These are phyloP conservation scores for Curvularia eragrostidis DNA, from an alignment of 2,329 filamentous ascomycete species.

Conservation along the genomic window DNA sequence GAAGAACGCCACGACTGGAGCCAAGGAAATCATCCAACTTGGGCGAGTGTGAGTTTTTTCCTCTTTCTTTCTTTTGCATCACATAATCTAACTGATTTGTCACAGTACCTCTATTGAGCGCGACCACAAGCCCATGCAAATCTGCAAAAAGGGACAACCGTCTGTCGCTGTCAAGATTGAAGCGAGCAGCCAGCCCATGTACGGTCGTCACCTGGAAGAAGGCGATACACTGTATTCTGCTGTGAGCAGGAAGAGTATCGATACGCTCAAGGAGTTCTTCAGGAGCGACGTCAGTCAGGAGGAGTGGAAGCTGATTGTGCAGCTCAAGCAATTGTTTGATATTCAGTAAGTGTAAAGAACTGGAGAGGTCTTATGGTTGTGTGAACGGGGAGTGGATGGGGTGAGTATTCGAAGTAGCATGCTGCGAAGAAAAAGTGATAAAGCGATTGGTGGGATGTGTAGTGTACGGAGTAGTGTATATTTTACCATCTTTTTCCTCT, in stretches of 20 bases:
- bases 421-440: neutral
- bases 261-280: slow-evolving; percentile 96
- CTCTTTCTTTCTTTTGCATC: neutral
- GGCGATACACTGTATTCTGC: slow-evolving; percentile 85
- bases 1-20: slow-evolving; percentile 76
- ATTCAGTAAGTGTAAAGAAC: slow-evolving; percentile 53
- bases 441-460: neutral
- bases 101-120: slow-evolving; percentile 90
- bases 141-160: slow-evolving; percentile 97
- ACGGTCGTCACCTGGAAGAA: slow-evolving; percentile 95
- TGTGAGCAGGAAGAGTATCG: slow-evolving; percentile 87
- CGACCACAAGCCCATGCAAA: slow-evolving; percentile 90
- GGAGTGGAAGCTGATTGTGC: slow-evolving; percentile 93
- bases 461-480: neutral
- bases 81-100: slow-evolving; percentile 16
- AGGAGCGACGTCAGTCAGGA: slow-evolving; percentile 85
- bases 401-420: neutral
- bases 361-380: too few species aligned
- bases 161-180: slow-evolving; percentile 98
- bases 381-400: neutral
- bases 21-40: slow-evolving; percentile 82
- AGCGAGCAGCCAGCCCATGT: slow-evolving; percentile 87
- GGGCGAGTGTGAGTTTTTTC: slow-evolving; percentile 83
- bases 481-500: neutral
- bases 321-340: slow-evolving; percentile 94